A percentile compares a stretch with the other conserved stretches of the same genome.
Evolutionary conservation across 805 yeast species (phyloP).

Genomic region (Brettanomyces sp.): DNA sequence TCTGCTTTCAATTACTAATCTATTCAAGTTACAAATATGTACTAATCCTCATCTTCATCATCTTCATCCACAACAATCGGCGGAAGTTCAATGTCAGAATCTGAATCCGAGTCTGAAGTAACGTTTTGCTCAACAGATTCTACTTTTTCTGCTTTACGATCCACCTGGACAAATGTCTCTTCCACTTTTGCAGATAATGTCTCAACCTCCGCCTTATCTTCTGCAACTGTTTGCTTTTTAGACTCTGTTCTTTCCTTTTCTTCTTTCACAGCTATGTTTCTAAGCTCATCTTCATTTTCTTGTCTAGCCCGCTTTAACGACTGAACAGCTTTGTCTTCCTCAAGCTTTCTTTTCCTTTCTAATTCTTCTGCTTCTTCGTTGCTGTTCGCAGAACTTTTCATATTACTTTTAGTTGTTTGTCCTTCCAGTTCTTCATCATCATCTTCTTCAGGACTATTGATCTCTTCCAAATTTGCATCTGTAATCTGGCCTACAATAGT

Average conservation of each 20-base stretch:
- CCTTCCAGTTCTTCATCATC: too few species aligned
- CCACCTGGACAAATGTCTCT: constrained; percentile 2
- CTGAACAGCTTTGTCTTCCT: neutral
- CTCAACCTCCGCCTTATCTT: neutral
- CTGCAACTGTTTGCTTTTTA: constrained; percentile 3
- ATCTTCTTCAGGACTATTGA: neutral
- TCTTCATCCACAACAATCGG: constrained; percentile 25
- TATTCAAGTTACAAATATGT: too few species aligned
- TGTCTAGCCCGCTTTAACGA: constrained; percentile 2
- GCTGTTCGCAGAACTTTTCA: too few species aligned
- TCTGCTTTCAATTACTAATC: neutral
- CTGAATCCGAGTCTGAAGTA: constrained; percentile 14
- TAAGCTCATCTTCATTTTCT: constrained; percentile 2
- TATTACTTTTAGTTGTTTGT: too few species aligned
- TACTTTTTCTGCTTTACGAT: neutral
- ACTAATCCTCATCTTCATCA: constrained; percentile 12
- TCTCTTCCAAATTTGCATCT: neutral
- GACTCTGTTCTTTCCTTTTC: neutral
- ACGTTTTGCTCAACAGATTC: constrained; percentile 4
- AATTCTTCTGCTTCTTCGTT: too few species aligned
- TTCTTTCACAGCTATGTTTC: neutral
- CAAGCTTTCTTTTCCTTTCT: neutral
- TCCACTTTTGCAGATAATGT: constrained; percentile 2
- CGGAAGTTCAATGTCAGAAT: constrained; percentile 29
- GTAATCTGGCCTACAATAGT: constrained; percentile 4